phyloP scores from a whole-genome alignment of 148 eudicot species.

The Arctostaphylos glauca region DNA sequence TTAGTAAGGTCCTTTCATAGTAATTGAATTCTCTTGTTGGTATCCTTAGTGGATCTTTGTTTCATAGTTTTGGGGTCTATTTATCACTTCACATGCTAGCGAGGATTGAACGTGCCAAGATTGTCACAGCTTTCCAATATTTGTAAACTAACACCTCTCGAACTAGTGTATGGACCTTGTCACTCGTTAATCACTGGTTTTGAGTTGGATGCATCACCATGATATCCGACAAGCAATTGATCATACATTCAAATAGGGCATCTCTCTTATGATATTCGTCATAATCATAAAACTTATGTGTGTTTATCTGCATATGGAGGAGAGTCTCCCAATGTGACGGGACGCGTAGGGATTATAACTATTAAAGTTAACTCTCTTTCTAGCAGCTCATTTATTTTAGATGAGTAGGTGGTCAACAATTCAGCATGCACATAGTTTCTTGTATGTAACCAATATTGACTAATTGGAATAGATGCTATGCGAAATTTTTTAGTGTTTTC shows the following conservation, averaged over 20 bases:
- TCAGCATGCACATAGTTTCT: not conserved
- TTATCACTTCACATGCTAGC: not conserved
- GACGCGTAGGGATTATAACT: not conserved
- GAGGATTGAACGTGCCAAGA: not conserved
- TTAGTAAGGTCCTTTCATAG: not conserved
- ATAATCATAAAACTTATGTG: not conserved
- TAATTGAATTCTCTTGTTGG: not conserved
- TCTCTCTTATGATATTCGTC: not conserved
- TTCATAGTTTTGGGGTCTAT: not conserved
- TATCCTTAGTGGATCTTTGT: not conserved
- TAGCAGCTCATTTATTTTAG: not conserved
- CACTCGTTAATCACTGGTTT: not conserved
- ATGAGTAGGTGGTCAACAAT: not conserved
- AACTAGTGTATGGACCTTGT: not conserved
- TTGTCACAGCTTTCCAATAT: not conserved
- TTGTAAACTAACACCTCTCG: not conserved
- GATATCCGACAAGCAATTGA: not conserved
- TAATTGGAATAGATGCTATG: not conserved
- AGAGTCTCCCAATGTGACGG: not conserved
- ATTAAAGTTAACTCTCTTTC: not conserved
- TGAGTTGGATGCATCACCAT: not conserved
- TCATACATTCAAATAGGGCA: not conserved
- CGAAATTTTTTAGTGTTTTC: not conserved
- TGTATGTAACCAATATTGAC: no score
- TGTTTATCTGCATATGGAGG: not conserved